Conservation (phyloP, 371 early-diverging fungal species). For the Lichtheimia corymbifera region DNA sequence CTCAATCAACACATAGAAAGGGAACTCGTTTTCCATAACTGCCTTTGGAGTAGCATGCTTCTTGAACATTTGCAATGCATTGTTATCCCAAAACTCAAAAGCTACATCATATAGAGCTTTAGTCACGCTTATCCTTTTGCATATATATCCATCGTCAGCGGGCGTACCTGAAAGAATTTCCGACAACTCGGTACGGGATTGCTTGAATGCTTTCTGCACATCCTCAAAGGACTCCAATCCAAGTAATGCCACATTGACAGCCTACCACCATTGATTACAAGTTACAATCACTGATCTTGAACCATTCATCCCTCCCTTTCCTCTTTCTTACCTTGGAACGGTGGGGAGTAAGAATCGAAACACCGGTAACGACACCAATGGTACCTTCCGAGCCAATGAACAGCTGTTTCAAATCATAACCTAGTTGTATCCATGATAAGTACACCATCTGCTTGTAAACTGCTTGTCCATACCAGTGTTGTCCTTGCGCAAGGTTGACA, state of each 20-base stretch:
- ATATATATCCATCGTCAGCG: too few species aligned
- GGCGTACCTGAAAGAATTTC: slow-evolving; percentile 84
- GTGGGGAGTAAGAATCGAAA: slow-evolving; percentile 70
- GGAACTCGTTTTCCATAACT: slow-evolving; percentile 67
- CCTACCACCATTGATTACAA: slow-evolving; percentile 24
- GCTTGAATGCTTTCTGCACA: slow-evolving; percentile 80
- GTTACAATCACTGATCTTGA: not conserved
- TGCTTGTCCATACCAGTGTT: slow-evolving; percentile 54
- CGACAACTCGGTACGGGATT: slow-evolving; percentile 77
- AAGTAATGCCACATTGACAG: slow-evolving; percentile 80
- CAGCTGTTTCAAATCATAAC: slow-evolving; percentile 91
- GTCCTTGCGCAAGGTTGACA: slow-evolving; percentile 78
- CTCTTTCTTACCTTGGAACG: slow-evolving; percentile 29
- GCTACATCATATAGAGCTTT: slow-evolving; percentile 45
- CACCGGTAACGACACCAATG: slow-evolving; percentile 87
- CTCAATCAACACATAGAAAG: slow-evolving; percentile 94
- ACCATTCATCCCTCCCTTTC: not conserved
- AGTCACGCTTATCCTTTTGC: too few species aligned
- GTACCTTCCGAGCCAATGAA: slow-evolving; percentile 95
- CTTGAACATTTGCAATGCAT: slow-evolving; percentile 69
- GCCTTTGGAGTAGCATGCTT: slow-evolving; percentile 62
- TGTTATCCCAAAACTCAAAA: slow-evolving; percentile 94
- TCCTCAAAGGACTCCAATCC: slow-evolving; percentile 74
- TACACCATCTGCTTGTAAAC: not conserved
- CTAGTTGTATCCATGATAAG: slow-evolving; percentile 22